A percentile compares a stretch with the other conserved stretches of the same genome.
phyloP scores from a whole-genome alignment of 2,329 filamentous ascomycete genomes.

The Bimuria novae-zelandiae region DNA sequence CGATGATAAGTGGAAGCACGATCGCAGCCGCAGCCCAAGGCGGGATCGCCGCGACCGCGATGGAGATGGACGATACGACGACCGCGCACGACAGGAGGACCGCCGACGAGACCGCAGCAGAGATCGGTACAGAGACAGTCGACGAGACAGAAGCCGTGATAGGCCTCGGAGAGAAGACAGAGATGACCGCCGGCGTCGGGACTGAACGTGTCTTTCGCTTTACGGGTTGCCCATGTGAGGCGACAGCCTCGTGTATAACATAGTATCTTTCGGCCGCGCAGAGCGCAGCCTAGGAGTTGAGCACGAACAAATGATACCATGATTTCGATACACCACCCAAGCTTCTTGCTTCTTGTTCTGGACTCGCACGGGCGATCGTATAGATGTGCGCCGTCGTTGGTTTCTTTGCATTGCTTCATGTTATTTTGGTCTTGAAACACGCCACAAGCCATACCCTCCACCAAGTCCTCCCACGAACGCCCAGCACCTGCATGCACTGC shows the following conservation, averaged over 20 bases:
- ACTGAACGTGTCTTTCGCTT: slow-evolving; percentile 5
- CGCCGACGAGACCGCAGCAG: slow-evolving; percentile 34
- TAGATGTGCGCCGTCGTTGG: background rate
- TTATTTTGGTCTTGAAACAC: slow-evolving; percentile 5
- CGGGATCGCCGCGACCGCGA: slow-evolving; percentile 38
- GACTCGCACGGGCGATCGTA: too few species aligned
- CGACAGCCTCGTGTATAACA: background rate
- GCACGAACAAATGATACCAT: background rate
- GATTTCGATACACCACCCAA: too few species aligned
- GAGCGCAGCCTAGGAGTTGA: background rate
- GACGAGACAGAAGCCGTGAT: slow-evolving; percentile 46
- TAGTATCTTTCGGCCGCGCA: background rate
- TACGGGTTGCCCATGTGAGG: background rate
- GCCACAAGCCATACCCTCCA: background rate
- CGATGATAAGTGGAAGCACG: slow-evolving; percentile 45
- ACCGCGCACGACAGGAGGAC: slow-evolving; percentile 28
- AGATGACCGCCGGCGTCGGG: slow-evolving; percentile 36
- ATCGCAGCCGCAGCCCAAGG: slow-evolving; percentile 42
- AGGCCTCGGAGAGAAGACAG: slow-evolving; percentile 47
- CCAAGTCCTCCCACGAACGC: background rate
- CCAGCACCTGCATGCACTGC: slow-evolving; percentile 4
- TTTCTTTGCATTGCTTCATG: background rate
- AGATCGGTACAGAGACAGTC: slow-evolving; percentile 40
- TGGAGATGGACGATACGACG: slow-evolving; percentile 32
- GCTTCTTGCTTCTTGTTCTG: background rate